Evolutionary conservation across 2,329 filamentous ascomycete genomes (phyloP).

Genomic region (Pseudogymnoascus sp.): DNA sequence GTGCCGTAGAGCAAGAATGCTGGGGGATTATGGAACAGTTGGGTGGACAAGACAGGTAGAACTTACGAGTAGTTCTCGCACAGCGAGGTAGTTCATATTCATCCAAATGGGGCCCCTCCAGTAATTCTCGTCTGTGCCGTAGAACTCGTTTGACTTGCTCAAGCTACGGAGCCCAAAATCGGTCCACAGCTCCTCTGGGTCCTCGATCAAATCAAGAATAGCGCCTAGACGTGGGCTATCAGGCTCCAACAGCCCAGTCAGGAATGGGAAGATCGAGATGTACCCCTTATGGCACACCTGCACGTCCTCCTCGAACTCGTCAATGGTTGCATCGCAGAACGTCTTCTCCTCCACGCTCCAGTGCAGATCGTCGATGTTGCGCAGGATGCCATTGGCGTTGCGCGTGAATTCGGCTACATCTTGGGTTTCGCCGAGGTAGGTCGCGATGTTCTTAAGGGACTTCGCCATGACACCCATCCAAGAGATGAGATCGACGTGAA

Average conservation of each 20-base stretch:
- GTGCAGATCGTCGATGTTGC: slow-evolving; percentile 87
- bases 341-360: slow-evolving; percentile 76
- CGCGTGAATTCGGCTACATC: slow-evolving; percentile 67
- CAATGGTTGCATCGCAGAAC: slow-evolving; percentile 92
- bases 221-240: slow-evolving; percentile 68
- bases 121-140: slow-evolving; percentile 92
- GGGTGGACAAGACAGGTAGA: slow-evolving; percentile 12
- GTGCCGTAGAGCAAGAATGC: neutral
- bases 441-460: slow-evolving; percentile 73
- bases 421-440: slow-evolving; percentile 65
- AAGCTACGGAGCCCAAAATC: slow-evolving; percentile 81
- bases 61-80: slow-evolving; percentile 71
- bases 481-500: slow-evolving; percentile 88
- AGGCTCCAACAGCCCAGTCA: slow-evolving; percentile 69
- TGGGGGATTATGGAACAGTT: neutral
- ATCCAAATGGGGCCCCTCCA: slow-evolving; percentile 95
- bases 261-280: slow-evolving; percentile 85
- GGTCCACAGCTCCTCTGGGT: slow-evolving; percentile 85
- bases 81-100: slow-evolving; percentile 86
- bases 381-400: slow-evolving; percentile 68
- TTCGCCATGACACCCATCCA: slow-evolving; percentile 98
- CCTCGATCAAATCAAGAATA: slow-evolving; percentile 68
- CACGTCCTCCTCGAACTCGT: slow-evolving; percentile 84
- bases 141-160: slow-evolving; percentile 74
- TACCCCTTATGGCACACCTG: slow-evolving; percentile 97